A percentile compares a stretch with the other conserved stretches of the same genome.
Evolutionary conservation across 1,139 yeast species (phyloP).

Genomic region (Scheffersomyces parashehatae): DNA sequence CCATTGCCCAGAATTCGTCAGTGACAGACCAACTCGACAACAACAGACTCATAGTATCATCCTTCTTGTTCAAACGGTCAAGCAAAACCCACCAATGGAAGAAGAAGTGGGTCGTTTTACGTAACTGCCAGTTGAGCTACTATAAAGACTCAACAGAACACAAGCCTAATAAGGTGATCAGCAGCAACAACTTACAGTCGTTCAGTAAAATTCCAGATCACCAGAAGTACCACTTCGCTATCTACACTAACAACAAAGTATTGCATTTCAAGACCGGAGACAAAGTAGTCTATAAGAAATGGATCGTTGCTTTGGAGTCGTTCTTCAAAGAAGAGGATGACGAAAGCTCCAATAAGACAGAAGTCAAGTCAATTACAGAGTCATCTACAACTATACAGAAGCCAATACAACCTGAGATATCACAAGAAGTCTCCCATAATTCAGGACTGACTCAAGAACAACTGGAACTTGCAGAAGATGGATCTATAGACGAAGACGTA

Average conservation of each 20-base stretch:
- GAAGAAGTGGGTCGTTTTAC: slow-evolving; percentile 58
- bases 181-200: slow-evolving; percentile 19
- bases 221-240: slow-evolving; percentile 38
- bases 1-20: background rate
- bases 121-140: slow-evolving; percentile 54
- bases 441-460: background rate
- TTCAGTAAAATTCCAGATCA: slow-evolving; percentile 32
- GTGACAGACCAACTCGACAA: slow-evolving; percentile 1
- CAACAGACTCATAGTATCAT: slow-evolving; percentile 8
- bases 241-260: slow-evolving; percentile 39
- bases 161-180: slow-evolving; percentile 52
- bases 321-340: slow-evolving; percentile 17
- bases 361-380: background rate
- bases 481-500: background rate
- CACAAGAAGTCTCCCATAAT: background rate
- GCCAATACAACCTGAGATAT: slow-evolving; percentile 2
- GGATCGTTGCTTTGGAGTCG: slow-evolving; percentile 40
- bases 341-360: background rate
- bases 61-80: slow-evolving; percentile 21
- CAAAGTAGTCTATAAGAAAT: slow-evolving; percentile 32
- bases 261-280: slow-evolving; percentile 45
- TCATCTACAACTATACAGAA: background rate
- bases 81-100: slow-evolving; percentile 42
- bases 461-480: too few species aligned
- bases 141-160: slow-evolving; percentile 60